Evolutionary conservation across 2,329 filamentous ascomycete genomes (phyloP).

Genomic region (Ophiosphaerella herpotricha): DNA sequence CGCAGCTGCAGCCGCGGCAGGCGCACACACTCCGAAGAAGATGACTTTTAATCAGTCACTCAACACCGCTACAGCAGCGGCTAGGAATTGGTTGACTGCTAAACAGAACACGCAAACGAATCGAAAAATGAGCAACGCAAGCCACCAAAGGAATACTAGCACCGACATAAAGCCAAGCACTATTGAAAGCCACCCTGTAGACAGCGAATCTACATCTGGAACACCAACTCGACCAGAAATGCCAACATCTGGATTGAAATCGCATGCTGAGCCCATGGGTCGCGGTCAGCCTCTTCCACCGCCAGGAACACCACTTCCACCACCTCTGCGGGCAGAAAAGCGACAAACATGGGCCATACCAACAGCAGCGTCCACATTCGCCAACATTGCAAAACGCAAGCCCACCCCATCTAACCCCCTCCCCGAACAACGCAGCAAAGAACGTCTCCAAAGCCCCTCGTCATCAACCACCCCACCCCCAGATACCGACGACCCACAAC

Average conservation of each 20-base stretch:
- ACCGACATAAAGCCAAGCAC: constrained; percentile 13
- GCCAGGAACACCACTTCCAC: constrained; percentile 77
- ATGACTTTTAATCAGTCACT: constrained; percentile 43
- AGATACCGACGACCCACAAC: no score
- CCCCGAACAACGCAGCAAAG: constrained; percentile 8
- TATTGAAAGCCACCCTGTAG: constrained; percentile 12
- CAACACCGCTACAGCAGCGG: constrained; percentile 58
- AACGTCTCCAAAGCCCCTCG: constrained; percentile 13
- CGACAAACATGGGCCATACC: constrained; percentile 54
- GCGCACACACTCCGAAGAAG: constrained; percentile 17
- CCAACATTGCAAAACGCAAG: constrained; percentile 65
- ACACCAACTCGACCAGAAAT: constrained; percentile 6
- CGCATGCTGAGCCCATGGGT: constrained; percentile 72
- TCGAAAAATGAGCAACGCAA: constrained; percentile 4
- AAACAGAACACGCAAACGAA: constrained; percentile 43
- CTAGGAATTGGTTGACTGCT: constrained; percentile 64
- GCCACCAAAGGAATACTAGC: constrained; percentile 13
- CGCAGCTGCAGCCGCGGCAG: constrained; percentile 13
- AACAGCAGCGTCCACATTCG: constrained; percentile 47
- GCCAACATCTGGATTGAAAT: constrained; percentile 17
- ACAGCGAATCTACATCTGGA: constrained; percentile 9
- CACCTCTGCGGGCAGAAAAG: constrained; percentile 65
- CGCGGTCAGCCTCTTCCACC: constrained; percentile 81
- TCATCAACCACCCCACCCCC: neutral
- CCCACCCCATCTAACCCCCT: constrained; percentile 36